These are phyloP conservation scores for cucumber (Cucumis sativus) DNA, from an alignment of 306 rosid genomes.

Conservation along the genomic window Cucumber_9930_V3 NC_026655.2:29384501-29385000, in stretches of 20 bases:
- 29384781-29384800: background rate
- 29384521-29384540: conserved; percentile 28
- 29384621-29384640: conserved; percentile 89
- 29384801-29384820: background rate
- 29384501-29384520: background rate
- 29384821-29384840: background rate
- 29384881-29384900: background rate
- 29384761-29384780: background rate
- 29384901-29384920: background rate
- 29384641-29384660: conserved; percentile 60
- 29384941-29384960: background rate
- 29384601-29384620: conserved; percentile 74
- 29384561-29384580: conserved; percentile 93
- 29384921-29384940: background rate
- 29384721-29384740: background rate
- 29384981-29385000: background rate
- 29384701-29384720: background rate
- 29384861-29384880: background rate
- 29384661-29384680: conserved; percentile 41
- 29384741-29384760: background rate
- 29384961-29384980: background rate
- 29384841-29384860: background rate
- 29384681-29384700: conserved; percentile 7
- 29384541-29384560: conserved; percentile 97
- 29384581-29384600: conserved; percentile 68